Evolutionary conservation across 164 flowering plant species (phyloP).

Genomic region (Saururus chinensis): DNA sequence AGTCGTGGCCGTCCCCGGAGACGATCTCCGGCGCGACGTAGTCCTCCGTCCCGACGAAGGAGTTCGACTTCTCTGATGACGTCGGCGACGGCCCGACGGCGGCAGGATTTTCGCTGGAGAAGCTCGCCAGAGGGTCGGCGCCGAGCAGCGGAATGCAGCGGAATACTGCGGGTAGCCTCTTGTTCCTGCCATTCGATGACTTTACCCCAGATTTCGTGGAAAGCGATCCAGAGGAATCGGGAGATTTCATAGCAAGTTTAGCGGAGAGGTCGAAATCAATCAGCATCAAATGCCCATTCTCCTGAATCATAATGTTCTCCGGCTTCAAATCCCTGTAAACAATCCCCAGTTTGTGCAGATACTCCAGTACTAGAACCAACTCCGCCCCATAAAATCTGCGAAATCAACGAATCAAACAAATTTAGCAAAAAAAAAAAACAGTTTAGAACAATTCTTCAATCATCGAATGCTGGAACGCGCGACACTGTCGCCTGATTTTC

Average conservation of each 20-base stretch:
- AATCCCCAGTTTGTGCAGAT: slow-evolving; percentile 59
- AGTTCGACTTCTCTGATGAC: slow-evolving; percentile 49
- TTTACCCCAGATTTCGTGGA: not conserved
- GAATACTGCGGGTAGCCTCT: slow-evolving; percentile 11
- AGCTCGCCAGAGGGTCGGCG: slow-evolving; percentile 3
- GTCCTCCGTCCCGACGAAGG: slow-evolving; percentile 97
- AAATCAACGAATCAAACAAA: too few relatives aligned
- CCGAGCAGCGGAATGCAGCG: slow-evolving; percentile 21
- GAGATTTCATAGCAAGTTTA: slow-evolving; percentile 31
- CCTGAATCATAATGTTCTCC: slow-evolving; percentile 73
- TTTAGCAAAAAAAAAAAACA: not conserved
- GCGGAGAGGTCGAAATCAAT: slow-evolving; percentile 87
- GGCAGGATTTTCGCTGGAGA: not conserved
- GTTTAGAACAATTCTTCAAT: too few relatives aligned
- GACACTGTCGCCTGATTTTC: not conserved
- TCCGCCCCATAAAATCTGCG: slow-evolving; percentile 59
- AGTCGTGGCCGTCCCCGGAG: slow-evolving; percentile 65
- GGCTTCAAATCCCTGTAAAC: slow-evolving; percentile 95
- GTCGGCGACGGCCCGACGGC: slow-evolving; percentile 4
- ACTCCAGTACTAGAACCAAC: slow-evolving; percentile 74
- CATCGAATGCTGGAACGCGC: too few relatives aligned
- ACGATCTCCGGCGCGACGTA: slow-evolving; percentile 90
- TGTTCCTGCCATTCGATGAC: slow-evolving; percentile 6
- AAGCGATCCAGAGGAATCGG: slow-evolving; percentile 8
- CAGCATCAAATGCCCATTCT: slow-evolving; percentile 77